Percentiles rank a stretch among this genome's conserved stretches.
phyloP scores from a whole-genome alignment of 768 basidiomycete genomes.

The Lactarius sp. region DNA sequence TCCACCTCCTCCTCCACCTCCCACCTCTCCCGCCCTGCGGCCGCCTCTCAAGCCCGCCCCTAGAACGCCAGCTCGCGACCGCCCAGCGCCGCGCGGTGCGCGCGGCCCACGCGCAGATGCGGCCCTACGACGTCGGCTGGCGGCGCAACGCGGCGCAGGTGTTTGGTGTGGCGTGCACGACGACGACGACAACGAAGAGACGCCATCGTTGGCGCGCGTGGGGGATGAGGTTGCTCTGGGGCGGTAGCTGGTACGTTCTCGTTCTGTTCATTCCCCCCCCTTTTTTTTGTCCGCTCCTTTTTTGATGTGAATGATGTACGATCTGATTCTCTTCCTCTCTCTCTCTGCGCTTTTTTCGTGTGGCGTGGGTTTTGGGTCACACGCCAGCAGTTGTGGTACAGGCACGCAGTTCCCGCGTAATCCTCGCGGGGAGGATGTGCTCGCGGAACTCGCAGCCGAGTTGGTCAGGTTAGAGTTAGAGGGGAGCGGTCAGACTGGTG shows the following conservation, averaged over 20 bases:
- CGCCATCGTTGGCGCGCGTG: conserved; percentile 41
- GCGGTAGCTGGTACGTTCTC: conserved; percentile 57
- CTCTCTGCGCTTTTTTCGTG: not conserved
- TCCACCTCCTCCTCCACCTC: conserved; percentile 64
- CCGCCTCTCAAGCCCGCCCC: conserved; percentile 59
- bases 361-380: not conserved
- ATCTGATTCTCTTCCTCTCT: not conserved
- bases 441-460: conserved; percentile 59
- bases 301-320: not conserved
- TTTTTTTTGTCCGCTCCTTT: not conserved
- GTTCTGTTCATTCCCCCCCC: no score
- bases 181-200: conserved; percentile 36
- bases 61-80: conserved; percentile 66
- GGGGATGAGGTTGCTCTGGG: conserved; percentile 49
- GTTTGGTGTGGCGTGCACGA: conserved; percentile 34
- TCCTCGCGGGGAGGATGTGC: conserved; percentile 58
- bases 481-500: not conserved
- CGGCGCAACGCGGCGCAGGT: conserved; percentile 64
- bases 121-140: conserved; percentile 72
- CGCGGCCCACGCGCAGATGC: conserved; percentile 55
- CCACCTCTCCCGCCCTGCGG: conserved; percentile 52
- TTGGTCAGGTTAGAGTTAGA: conserved; percentile 50
- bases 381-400: conserved; percentile 45
- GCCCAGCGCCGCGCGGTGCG: conserved; percentile 60
- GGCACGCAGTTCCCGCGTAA: conserved; percentile 66